Base-by-base conservation (phyloP, 2,329 filamentous ascomycete genomes). In the Emergomyces pasteurianus region DNA sequence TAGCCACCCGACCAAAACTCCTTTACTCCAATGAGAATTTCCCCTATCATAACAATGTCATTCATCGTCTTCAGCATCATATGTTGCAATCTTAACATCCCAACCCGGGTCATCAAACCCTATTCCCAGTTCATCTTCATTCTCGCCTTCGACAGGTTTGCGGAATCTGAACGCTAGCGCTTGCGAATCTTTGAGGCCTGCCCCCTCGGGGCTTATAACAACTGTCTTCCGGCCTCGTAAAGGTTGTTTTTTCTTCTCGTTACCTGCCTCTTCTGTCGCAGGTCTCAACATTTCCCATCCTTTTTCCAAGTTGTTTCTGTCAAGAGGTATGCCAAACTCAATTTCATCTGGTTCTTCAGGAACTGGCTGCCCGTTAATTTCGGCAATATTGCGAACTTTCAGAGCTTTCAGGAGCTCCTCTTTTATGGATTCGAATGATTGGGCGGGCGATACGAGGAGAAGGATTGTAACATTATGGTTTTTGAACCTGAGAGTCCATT, bases 381-480 rank as follows among this genome's bases (percentile, higher is more conserved):
- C 68, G 43, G 62, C 70, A 14, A 78, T 63, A 3, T 72, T 73
- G n/a, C 74, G 75, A 40, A 78, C 73, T 56, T 75, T 70, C 1
- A 91, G 74, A 12, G 83, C 75, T 0, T 77, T 73, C 21, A 88
- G 74, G 1, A 92, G 80, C 23, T 84, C 79, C 21, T 77, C 67
- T 61, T 84, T 84, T 62, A 88, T 75, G 1, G 77, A 73, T 18
- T 78, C 74, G 68, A 90, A 83, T 12, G 83, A 73, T 46, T 80
- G 79, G 16, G 80, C 75, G 5, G 84, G 76, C 46, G 84, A 80
- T 53, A 87, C 79, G 63, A 88, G 85, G 61, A 91, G 78, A 67
- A 88, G 83, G 65, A 90, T 79, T 3, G 87, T 91, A 67, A 85
- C 82, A 61, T 84, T 83, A 69, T 87, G 85, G 71, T 88, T 81